Conservation (phyloP, 2,329 filamentous ascomycete genomes). For the Calonectria pseudoreteaudii region DNA sequence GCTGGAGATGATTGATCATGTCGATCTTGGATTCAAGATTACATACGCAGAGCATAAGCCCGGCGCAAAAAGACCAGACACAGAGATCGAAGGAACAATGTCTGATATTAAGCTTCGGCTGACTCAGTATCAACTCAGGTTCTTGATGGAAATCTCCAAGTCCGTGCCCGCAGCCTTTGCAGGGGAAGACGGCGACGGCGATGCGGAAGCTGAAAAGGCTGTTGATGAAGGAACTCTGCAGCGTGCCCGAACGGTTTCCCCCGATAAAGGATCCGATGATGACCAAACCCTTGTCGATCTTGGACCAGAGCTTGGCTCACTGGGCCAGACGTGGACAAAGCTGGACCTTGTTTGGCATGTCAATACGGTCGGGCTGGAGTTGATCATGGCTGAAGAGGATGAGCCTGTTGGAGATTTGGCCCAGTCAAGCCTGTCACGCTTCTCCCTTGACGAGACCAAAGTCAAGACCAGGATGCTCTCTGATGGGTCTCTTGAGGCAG, state of each 20-base stretch:
- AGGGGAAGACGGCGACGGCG: slow-evolving; percentile 72
- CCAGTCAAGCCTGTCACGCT: slow-evolving; percentile 87
- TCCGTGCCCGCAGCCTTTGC: slow-evolving; percentile 91
- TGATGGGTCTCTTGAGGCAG: slow-evolving; percentile 90
- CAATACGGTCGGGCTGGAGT: slow-evolving; percentile 86
- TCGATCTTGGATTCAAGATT: slow-evolving; percentile 92
- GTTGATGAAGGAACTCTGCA: slow-evolving; percentile 69
- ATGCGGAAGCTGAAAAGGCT: slow-evolving; percentile 80
- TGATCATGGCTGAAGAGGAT: slow-evolving; percentile 81
- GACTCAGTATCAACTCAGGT: slow-evolving; percentile 91
- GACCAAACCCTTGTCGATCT: slow-evolving; percentile 65
- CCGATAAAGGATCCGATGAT: slow-evolving; percentile 47
- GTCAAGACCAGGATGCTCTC: slow-evolving; percentile 94
- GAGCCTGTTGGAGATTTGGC: slow-evolving; percentile 84
- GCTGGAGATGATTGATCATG: slow-evolving; percentile 95
- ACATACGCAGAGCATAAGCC: slow-evolving; percentile 89
- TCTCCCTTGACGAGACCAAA: slow-evolving; percentile 92
- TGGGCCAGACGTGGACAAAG: slow-evolving; percentile 86
- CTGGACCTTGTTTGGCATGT: slow-evolving; percentile 93
- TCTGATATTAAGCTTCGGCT: slow-evolving; percentile 92
- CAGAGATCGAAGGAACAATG: slow-evolving; percentile 91
- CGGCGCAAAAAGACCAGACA: slow-evolving; percentile 84
- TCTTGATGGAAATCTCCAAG: slow-evolving; percentile 86
- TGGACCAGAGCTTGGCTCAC: slow-evolving; percentile 76
- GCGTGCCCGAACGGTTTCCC: slow-evolving; percentile 57